Conservation (phyloP, 768 basidiomycete genomes). For the Auriculariales sp. region DNA sequence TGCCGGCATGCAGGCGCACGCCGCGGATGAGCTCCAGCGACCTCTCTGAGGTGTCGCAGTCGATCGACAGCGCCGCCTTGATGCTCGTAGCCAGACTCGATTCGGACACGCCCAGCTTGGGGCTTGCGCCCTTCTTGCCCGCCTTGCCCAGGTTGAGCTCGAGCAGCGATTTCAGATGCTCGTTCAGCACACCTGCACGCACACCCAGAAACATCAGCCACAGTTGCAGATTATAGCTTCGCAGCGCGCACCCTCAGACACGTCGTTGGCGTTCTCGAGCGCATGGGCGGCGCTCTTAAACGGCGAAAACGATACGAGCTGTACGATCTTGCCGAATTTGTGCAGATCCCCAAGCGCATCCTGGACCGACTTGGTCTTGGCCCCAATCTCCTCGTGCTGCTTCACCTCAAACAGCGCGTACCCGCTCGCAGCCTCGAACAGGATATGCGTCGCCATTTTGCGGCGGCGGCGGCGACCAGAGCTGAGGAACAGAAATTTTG, state of each 20-base stretch:
- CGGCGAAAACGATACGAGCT: slow-evolving; percentile 78
- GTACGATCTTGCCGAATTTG: slow-evolving; percentile 88
- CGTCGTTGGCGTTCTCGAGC: slow-evolving; percentile 88
- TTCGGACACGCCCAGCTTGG: slow-evolving; percentile 67
- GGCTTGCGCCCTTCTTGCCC: slow-evolving; percentile 34
- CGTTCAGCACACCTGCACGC: slow-evolving; percentile 62
- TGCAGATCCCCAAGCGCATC: slow-evolving; percentile 73
- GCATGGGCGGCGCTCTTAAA: slow-evolving; percentile 91
- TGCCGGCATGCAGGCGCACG: slow-evolving; percentile 79
- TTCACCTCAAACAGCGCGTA: slow-evolving; percentile 87
- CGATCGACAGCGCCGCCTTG: slow-evolving; percentile 51
- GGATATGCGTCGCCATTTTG: slow-evolving; percentile 68
- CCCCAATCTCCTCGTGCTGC: slow-evolving; percentile 75
- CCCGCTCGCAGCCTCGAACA: slow-evolving; percentile 89
- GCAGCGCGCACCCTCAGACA: slow-evolving; percentile 69
- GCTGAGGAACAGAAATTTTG: too few species aligned
- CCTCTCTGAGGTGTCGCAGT: slow-evolving; percentile 70
- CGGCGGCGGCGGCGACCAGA: too few species aligned
- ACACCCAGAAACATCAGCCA: slow-evolving; percentile 1
- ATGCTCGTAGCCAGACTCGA: slow-evolving; percentile 60
- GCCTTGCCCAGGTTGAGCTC: slow-evolving; percentile 77
- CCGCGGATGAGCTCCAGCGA: slow-evolving; percentile 81
- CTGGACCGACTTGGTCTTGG: slow-evolving; percentile 64
- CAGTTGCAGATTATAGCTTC: neutral
- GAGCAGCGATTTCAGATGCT: slow-evolving; percentile 66